Conservation (phyloP, 2,329 filamentous ascomycete genomes). For the Microcyclosporella mali region DNA sequence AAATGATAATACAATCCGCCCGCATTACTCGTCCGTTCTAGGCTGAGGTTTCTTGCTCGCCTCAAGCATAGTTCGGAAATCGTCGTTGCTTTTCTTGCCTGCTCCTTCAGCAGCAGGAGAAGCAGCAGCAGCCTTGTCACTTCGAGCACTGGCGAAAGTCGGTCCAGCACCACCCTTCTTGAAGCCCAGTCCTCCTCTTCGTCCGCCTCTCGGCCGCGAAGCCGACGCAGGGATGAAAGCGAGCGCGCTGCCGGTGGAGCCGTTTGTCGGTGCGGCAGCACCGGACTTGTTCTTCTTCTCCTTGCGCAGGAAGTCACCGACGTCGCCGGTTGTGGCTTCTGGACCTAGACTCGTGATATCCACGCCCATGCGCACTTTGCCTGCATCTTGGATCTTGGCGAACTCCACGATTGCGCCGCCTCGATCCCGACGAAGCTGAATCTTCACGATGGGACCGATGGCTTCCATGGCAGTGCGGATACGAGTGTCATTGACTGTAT, state of each 20-base stretch:
- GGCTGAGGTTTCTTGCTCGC: constrained; percentile 29
- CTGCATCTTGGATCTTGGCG: constrained; percentile 60
- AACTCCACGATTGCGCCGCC: constrained; percentile 85
- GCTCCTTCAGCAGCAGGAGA: constrained; percentile 24
- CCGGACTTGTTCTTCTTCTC: constrained; percentile 32
- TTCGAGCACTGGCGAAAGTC: background rate
- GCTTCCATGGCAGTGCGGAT: constrained; percentile 67
- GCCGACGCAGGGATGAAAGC: constrained; percentile 26
- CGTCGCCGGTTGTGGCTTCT: constrained; percentile 43
- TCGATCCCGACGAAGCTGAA: constrained; percentile 73
- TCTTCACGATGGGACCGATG: constrained; percentile 64
- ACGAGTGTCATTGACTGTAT: constrained; percentile 85
- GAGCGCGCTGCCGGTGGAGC: constrained; percentile 18
- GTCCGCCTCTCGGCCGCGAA: constrained; percentile 42
- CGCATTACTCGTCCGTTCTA: background rate
- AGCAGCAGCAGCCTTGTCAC: constrained; percentile 7
- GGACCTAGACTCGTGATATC: constrained; percentile 36
- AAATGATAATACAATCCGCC: too few relatives aligned
- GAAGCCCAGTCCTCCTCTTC: constrained; percentile 44
- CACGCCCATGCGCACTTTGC: constrained; percentile 56
- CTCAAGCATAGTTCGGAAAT: constrained; percentile 52
- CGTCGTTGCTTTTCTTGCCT: constrained; percentile 49
- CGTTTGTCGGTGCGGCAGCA: constrained; percentile 1
- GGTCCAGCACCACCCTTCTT: constrained; percentile 35
- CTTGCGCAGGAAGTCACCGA: constrained; percentile 46